Percentiles rank a stretch among this genome's conserved stretches.
phyloP scores from a whole-genome alignment of 257 asterid species.

The Capsicum rhomboideum region DNA sequence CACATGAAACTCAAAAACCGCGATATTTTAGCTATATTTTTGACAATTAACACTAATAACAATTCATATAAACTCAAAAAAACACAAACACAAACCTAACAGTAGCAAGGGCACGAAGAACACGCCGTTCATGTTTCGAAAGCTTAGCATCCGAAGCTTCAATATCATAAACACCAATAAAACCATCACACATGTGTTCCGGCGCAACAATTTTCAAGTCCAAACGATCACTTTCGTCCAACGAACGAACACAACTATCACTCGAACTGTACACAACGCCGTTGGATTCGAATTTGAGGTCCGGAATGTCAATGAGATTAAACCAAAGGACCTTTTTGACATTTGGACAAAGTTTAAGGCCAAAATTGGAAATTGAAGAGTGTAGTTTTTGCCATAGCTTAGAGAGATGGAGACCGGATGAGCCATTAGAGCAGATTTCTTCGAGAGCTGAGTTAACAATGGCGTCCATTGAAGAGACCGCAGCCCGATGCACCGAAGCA shows the following conservation, averaged over 20 bases:
- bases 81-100: slow-evolving; percentile 39
- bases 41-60: neutral
- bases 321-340: slow-evolving; percentile 72
- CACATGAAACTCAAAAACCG: neutral
- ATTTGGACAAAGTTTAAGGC: slow-evolving; percentile 46
- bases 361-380: slow-evolving; percentile 29
- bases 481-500: too few relatives aligned
- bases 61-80: neutral
- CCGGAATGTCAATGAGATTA: slow-evolving; percentile 56
- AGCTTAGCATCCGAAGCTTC: slow-evolving; percentile 40
- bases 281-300: slow-evolving; percentile 41
- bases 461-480: slow-evolving; percentile 57
- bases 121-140: slow-evolving; percentile 39
- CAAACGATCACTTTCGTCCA: slow-evolving; percentile 42
- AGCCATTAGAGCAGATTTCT: slow-evolving; percentile 66
- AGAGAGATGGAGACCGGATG: slow-evolving; percentile 47
- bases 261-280: slow-evolving; percentile 19
- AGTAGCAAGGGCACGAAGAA: slow-evolving; percentile 67
- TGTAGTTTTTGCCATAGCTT: slow-evolving; percentile 58
- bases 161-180: slow-evolving; percentile 64
- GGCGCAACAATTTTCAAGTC: too few relatives aligned
- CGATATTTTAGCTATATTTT: neutral
- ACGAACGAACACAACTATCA: slow-evolving; percentile 22
- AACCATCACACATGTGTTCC: slow-evolving; percentile 58
- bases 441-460: slow-evolving; percentile 60